Percentiles rank a stretch among this genome's conserved stretches.
Conservation (phyloP, 1,139 yeast species). For the Williopsis jadinii region DNA sequence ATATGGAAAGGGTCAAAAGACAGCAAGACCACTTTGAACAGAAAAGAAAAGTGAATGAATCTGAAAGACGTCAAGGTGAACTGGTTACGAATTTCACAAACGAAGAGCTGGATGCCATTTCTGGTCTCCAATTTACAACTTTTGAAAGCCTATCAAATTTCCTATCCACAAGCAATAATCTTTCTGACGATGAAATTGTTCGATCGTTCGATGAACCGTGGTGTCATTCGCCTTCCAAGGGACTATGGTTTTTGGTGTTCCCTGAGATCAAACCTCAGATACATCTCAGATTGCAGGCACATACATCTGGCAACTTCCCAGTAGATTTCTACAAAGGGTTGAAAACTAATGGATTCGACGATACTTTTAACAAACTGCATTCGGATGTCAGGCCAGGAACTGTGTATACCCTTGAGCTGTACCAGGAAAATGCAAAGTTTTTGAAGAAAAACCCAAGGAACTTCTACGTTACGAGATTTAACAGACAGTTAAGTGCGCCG, state of each 20-base stretch:
- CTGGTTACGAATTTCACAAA: neutral
- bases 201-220: conserved; percentile 20
- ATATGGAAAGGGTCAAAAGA: conserved; percentile 24
- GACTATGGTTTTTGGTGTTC: conserved; percentile 13
- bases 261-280: conserved; percentile 1
- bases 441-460: conserved; percentile 5
- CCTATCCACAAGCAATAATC: conserved; percentile 4
- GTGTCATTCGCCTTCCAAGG: conserved; percentile 12
- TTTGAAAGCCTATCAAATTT: conserved; percentile 25
- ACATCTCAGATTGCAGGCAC: conserved; percentile 16
- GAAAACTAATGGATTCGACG: neutral
- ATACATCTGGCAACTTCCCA: conserved; percentile 12
- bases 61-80: conserved; percentile 2
- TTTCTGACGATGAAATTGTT: neutral
- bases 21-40: conserved; percentile 22
- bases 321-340: conserved; percentile 10
- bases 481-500: conserved; percentile 15
- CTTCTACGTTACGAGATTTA: conserved; percentile 17
- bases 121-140: conserved; percentile 23
- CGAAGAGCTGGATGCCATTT: neutral
- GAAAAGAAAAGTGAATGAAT: conserved; percentile 5
- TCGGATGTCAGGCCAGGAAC: neutral
- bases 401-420: conserved; percentile 12
- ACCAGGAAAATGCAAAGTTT: conserved; percentile 9
- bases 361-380: conserved; percentile 1